These are phyloP conservation scores for Anastatica hierochuntica DNA, from an alignment of 345 rosid species.

Conservation along the genomic window DNA sequence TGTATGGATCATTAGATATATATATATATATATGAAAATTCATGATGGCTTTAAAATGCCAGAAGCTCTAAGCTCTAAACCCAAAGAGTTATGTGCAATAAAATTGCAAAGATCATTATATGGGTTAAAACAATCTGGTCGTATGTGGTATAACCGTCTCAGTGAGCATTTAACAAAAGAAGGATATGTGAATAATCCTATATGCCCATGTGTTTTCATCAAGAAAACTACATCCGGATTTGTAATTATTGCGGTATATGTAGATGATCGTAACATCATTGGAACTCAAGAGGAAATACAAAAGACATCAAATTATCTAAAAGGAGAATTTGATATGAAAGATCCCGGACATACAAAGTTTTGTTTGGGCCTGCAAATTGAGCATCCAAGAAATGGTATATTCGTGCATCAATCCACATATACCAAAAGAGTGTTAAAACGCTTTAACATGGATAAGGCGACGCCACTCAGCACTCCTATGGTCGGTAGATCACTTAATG, in stretches of 20 bases:
- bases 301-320: neutral
- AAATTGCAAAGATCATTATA: neutral
- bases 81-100: neutral
- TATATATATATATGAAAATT: no score
- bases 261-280: neutral
- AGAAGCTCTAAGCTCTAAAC: neutral
- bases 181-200: neutral
- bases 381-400: neutral
- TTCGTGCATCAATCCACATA: neutral
- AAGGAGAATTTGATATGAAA: neutral
- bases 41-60: neutral
- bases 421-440: neutral
- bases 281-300: neutral
- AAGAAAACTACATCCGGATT: neutral
- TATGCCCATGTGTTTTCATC: neutral
- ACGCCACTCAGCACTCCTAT: neutral
- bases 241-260: neutral
- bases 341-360: neutral
- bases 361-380: neutral
- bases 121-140: neutral
- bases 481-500: neutral
- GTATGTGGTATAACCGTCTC: neutral
- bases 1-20: neutral
- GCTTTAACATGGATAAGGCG: neutral
- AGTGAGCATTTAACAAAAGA: neutral